Evolutionary conservation across 2,329 filamentous ascomycete genomes (phyloP).

Genomic region (Penicillium capsulatum): DNA sequence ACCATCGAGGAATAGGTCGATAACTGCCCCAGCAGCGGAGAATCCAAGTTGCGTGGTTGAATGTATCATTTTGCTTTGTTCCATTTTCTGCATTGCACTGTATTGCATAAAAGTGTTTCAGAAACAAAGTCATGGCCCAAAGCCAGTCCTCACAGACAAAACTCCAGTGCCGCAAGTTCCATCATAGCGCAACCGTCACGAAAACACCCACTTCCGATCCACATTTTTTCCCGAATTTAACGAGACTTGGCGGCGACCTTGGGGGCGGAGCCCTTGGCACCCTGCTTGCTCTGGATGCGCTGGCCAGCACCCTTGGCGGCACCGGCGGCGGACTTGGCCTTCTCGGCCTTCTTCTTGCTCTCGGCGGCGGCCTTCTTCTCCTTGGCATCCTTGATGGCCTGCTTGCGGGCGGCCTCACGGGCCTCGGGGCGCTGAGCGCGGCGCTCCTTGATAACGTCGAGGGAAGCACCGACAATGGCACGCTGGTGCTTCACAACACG

Average conservation of each 20-base stretch:
- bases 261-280: constrained; percentile 79
- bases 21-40: no score
- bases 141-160: constrained; percentile 23
- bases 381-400: constrained; percentile 96
- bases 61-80: constrained; percentile 25
- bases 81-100: constrained; percentile 24
- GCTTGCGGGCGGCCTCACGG: constrained; percentile 80
- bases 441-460: constrained; percentile 99
- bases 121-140: constrained; percentile 23
- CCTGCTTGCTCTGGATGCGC: constrained; percentile 93
- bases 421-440: constrained; percentile 92
- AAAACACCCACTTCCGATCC: constrained; percentile 26
- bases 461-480: constrained; percentile 97
- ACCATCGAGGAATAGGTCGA: no score
- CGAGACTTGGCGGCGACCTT: constrained; percentile 86
- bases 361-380: constrained; percentile 89
- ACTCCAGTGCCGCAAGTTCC: constrained; percentile 30
- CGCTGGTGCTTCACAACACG: constrained; percentile 98
- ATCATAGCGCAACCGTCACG: constrained; percentile 27
- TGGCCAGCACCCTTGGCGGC: constrained; percentile 75
- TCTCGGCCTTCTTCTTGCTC: constrained; percentile 97
- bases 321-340: constrained; percentile 81
- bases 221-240: constrained; percentile 52
- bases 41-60: no score
- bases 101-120: constrained; percentile 26